Conservation (phyloP, 179 eudicot species). For the Spergularia azorica region DNA sequence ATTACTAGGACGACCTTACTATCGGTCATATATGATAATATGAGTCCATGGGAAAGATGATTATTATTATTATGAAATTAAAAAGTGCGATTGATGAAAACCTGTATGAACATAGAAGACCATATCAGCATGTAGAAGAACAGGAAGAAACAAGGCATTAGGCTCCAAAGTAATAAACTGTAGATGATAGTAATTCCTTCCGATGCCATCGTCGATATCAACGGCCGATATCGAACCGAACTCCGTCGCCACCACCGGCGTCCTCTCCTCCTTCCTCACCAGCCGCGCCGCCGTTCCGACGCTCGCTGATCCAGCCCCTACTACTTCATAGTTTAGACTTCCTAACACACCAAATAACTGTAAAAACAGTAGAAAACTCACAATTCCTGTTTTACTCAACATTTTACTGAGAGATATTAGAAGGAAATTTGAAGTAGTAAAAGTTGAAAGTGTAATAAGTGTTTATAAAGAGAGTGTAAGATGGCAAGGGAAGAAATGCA, state of each 20-base stretch:
- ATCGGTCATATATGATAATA: neutral
- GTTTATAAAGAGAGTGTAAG: neutral
- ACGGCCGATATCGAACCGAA: conserved; percentile 57
- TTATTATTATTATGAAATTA: neutral
- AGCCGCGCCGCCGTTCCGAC: conserved; percentile 35
- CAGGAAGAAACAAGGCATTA: conserved; percentile 69
- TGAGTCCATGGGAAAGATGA: neutral
- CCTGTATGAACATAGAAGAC: conserved; percentile 80
- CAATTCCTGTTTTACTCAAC: conserved; percentile 9
- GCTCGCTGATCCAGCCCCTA: conserved; percentile 11
- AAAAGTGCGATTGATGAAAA: neutral
- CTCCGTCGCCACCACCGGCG: conserved; percentile 45
- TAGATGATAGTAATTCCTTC: conserved; percentile 45
- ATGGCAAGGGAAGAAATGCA: conserved; percentile 11
- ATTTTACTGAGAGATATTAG: neutral
- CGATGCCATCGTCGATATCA: conserved; percentile 39
- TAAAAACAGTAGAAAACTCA: neutral
- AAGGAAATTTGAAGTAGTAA: no score
- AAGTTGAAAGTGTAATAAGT: neutral
- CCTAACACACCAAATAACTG: conserved; percentile 1
- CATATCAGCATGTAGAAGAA: conserved; percentile 71
- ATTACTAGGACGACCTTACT: no score
- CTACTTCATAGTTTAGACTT: conserved; percentile 18
- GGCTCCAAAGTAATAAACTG: conserved; percentile 79
- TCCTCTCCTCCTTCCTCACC: conserved; percentile 60